Conservation (phyloP, 164 flowering plant genomes). For the Stephania cephalantha region DNA sequence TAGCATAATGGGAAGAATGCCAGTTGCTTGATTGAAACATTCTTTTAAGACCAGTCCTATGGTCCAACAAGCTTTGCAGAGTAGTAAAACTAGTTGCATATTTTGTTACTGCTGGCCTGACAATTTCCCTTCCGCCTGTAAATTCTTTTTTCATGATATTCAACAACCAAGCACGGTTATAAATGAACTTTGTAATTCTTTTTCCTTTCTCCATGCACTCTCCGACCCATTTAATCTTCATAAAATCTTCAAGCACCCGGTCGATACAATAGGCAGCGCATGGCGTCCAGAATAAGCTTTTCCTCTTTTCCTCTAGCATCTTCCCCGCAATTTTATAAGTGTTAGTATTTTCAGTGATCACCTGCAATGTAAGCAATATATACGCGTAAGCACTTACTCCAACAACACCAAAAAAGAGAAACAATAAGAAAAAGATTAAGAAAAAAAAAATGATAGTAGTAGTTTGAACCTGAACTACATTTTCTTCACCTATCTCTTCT, state of each 20-base stretch:
- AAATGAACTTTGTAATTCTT: slow-evolving; percentile 63
- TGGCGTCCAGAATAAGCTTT: slow-evolving; percentile 70
- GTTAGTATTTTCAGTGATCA: slow-evolving; percentile 56
- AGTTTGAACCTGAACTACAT: slow-evolving; percentile 62
- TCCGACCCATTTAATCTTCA: slow-evolving; percentile 47
- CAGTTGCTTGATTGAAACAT: slow-evolving; percentile 74
- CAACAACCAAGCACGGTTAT: slow-evolving; percentile 57
- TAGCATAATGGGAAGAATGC: slow-evolving; percentile 52
- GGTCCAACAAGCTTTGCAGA: slow-evolving; percentile 48
- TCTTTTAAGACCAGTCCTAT: slow-evolving; percentile 51
- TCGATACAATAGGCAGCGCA: slow-evolving; percentile 66
- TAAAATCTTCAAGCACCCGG: slow-evolving; percentile 59
- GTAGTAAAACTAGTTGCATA: slow-evolving; percentile 49
- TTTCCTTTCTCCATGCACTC: slow-evolving; percentile 65
- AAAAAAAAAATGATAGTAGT: slow-evolving; percentile 4
- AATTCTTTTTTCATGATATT: slow-evolving; percentile 65
- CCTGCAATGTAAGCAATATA: slow-evolving; percentile 26
- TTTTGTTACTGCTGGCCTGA: slow-evolving; percentile 51
- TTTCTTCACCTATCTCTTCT: slow-evolving; percentile 72
- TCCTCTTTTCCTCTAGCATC: slow-evolving; percentile 73
- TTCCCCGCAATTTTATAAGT: slow-evolving; percentile 67
- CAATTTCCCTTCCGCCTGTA: slow-evolving; percentile 65
- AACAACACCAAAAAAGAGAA: background rate
- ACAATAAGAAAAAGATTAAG: background rate
- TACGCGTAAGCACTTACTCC: background rate